Evolutionary conservation across 1,284 basidiomycete genomes (phyloP).

Genomic region (Cutaneotrichosporon curvatum): DNA sequence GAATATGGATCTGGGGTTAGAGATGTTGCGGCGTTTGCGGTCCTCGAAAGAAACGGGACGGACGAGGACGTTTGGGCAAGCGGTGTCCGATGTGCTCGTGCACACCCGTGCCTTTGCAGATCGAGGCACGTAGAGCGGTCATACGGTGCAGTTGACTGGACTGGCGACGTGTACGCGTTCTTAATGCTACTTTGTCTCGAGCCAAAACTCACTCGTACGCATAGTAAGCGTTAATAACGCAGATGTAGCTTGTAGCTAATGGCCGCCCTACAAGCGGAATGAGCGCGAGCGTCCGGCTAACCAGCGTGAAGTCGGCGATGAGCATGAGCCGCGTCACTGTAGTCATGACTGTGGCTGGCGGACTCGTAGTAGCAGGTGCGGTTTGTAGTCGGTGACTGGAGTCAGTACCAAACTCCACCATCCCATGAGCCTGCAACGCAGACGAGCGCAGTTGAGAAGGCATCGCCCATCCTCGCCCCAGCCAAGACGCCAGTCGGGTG

Average conservation of each 20-base stretch:
- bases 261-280: slow-evolving; percentile 36
- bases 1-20: slow-evolving; percentile 33
- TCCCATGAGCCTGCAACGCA: no score
- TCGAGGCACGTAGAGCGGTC: no score
- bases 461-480: no score
- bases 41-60: no score
- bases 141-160: no score
- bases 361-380: slow-evolving; percentile 6
- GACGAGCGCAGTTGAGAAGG: no score
- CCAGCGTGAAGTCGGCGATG: slow-evolving; percentile 43
- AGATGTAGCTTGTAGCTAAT: slow-evolving; percentile 35
- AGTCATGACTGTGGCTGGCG: slow-evolving; percentile 7
- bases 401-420: neutral
- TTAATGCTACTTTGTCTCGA: no score
- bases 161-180: no score
- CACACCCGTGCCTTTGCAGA: no score
- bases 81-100: no score
- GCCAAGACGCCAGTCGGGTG: no score
- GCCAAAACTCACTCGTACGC: slow-evolving; percentile 47
- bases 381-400: slow-evolving; percentile 39
- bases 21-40: neutral
- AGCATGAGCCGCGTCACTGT: slow-evolving; percentile 35
- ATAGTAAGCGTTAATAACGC: slow-evolving; percentile 43
- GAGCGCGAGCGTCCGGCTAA: slow-evolving; percentile 35
- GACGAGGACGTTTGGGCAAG: no score